Percentiles rank a stretch among this genome's conserved stretches.
These are phyloP conservation scores for Fusarium azukiicola DNA, from an alignment of 2,329 filamentous ascomycete species.

Conservation along the genomic window DNA sequence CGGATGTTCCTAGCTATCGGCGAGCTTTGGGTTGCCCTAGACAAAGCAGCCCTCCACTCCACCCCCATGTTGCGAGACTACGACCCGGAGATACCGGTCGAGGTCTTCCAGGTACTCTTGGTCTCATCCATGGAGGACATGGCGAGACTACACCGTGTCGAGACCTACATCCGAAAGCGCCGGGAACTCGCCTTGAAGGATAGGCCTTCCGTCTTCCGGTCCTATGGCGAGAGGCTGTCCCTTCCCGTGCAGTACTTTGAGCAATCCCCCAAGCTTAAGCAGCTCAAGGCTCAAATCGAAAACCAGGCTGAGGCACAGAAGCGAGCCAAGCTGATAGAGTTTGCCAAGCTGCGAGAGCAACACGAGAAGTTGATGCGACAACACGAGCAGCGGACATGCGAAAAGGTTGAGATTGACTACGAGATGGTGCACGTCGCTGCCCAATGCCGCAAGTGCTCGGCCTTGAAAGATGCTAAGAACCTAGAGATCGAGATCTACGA, in stretches of 20 bases:
- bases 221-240: conserved; percentile 39
- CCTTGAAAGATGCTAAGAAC: conserved; percentile 54
- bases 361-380: conserved; percentile 38
- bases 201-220: conserved; percentile 38
- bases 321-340: conserved; percentile 37
- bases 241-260: conserved; percentile 48
- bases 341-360: conserved; percentile 20
- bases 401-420: conserved; percentile 11
- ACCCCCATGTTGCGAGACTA: conserved; percentile 71
- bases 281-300: conserved; percentile 62
- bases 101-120: conserved; percentile 67
- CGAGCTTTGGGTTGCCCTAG: conserved; percentile 79
- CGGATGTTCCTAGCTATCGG: conserved; percentile 76
- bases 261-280: conserved; percentile 58
- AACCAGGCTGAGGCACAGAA: conserved; percentile 54
- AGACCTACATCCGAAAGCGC: conserved; percentile 64
- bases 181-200: neutral
- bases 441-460: conserved; percentile 63
- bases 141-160: conserved; percentile 66
- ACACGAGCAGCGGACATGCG: conserved; percentile 24
- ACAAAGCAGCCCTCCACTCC: conserved; percentile 66
- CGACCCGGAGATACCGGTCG: conserved; percentile 64
- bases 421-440: conserved; percentile 21
- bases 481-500: conserved; percentile 74
- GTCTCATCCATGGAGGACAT: conserved; percentile 69